phyloP scores from a whole-genome alignment of 2,329 filamentous ascomycete genomes.

The Botrytis deweyae region DNA sequence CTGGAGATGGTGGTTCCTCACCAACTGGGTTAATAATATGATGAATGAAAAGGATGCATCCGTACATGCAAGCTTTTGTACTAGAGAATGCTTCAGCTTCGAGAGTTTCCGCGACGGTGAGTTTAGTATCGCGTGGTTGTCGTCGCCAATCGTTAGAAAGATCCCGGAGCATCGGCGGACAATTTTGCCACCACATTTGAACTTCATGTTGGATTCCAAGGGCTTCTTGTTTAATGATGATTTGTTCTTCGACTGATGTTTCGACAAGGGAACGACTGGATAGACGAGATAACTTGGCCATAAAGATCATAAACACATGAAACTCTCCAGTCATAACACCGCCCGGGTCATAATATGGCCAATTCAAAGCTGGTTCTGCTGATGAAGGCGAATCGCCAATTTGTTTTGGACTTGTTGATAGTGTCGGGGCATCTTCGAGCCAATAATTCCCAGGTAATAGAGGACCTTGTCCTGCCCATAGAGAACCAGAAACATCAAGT shows the following conservation, averaged over 20 bases:
- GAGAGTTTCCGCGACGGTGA: slow-evolving; percentile 35
- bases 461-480: slow-evolving; percentile 34
- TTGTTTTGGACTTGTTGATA: not conserved
- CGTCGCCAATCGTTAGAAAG: slow-evolving; percentile 36
- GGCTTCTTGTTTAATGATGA: slow-evolving; percentile 26
- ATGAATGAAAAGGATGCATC: slow-evolving; percentile 36
- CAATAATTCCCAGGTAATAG: slow-evolving; percentile 38
- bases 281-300: slow-evolving; percentile 35
- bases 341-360: slow-evolving; percentile 37
- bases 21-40: slow-evolving; percentile 36
- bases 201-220: slow-evolving; percentile 29
- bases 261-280: slow-evolving; percentile 34
- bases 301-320: slow-evolving; percentile 36
- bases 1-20: slow-evolving; percentile 25
- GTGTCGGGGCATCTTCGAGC: slow-evolving; percentile 29
- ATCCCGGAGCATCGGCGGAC: slow-evolving; percentile 32
- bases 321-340: slow-evolving; percentile 35
- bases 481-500: slow-evolving; percentile 37
- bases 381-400: slow-evolving; percentile 4
- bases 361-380: slow-evolving; percentile 22
- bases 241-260: slow-evolving; percentile 25
- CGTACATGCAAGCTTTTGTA: slow-evolving; percentile 34
- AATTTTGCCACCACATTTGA: slow-evolving; percentile 33
- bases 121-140: slow-evolving; percentile 31
- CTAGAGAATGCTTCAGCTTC: slow-evolving; percentile 38